Evolutionary conservation across 2,329 filamentous ascomycete species (phyloP).

Genomic region (Catunica adiposa): DNA sequence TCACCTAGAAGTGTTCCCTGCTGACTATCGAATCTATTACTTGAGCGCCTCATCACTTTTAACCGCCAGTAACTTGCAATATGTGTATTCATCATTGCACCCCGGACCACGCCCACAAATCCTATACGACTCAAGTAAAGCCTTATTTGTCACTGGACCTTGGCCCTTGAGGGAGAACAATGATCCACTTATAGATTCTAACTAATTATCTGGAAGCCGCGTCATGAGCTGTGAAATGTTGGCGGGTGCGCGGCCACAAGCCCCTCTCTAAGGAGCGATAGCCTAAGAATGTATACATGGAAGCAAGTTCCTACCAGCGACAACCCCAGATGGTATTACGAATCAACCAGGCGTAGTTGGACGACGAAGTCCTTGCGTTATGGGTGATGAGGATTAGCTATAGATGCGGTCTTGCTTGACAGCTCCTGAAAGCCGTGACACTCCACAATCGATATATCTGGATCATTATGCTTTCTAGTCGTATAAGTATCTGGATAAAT

Average conservation of each 20-base stretch:
- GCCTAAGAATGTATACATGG: too few relatives aligned
- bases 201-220: not conserved
- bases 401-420: not conserved
- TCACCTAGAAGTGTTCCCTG: too few relatives aligned
- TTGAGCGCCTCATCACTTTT: too few relatives aligned
- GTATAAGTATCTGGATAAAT: slow-evolving; percentile 10
- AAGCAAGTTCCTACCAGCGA: too few relatives aligned
- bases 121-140: not conserved
- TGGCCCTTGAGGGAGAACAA: not conserved
- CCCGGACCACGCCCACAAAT: not conserved
- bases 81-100: too few relatives aligned
- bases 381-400: too few relatives aligned
- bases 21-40: too few relatives aligned
- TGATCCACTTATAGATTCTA: not conserved
- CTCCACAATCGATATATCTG: not conserved
- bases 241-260: not conserved
- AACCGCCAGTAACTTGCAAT: too few relatives aligned
- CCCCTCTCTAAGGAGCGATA: not conserved
- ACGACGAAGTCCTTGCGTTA: too few relatives aligned
- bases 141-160: not conserved
- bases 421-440: not conserved
- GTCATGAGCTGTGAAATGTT: not conserved
- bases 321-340: too few relatives aligned
- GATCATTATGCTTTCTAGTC: not conserved
- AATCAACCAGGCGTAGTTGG: too few relatives aligned